Percentiles rank a stretch among this genome's conserved stretches.
phyloP scores from a whole-genome alignment of 1,284 basidiomycete genomes.

The Gomphus bonarii region DNA sequence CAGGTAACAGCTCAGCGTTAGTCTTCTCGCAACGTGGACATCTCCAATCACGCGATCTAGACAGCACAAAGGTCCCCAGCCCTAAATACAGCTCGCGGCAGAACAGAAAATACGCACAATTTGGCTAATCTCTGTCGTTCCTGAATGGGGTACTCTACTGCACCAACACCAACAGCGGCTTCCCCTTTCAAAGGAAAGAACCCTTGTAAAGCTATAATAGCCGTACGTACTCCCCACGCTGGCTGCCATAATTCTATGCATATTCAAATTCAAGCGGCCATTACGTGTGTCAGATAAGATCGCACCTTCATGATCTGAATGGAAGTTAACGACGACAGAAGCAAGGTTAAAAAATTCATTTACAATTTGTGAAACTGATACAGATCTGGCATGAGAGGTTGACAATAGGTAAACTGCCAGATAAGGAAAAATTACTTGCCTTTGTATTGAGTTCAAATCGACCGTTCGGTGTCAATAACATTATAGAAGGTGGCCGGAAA shows the following conservation, averaged over 20 bases:
- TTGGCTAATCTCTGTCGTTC: slow-evolving; percentile 77
- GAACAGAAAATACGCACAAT: slow-evolving; percentile 39
- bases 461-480: slow-evolving; percentile 92
- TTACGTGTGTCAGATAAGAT: background rate
- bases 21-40: slow-evolving; percentile 66
- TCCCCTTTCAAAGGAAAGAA: slow-evolving; percentile 88
- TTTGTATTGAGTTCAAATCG: slow-evolving; percentile 94
- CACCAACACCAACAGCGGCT: slow-evolving; percentile 84
- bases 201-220: slow-evolving; percentile 83
- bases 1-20: slow-evolving; percentile 64
- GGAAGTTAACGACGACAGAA: slow-evolving; percentile 12
- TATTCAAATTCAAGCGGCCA: slow-evolving; percentile 30
- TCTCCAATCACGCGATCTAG: slow-evolving; percentile 71
- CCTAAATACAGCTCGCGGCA: background rate
- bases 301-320: slow-evolving; percentile 8
- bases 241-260: slow-evolving; percentile 93
- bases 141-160: slow-evolving; percentile 68
- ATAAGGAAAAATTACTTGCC: slow-evolving; percentile 37
- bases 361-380: slow-evolving; percentile 86
- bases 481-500: slow-evolving; percentile 87
- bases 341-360: slow-evolving; percentile 19
- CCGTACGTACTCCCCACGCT: slow-evolving; percentile 96
- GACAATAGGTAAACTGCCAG: background rate
- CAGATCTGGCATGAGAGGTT: slow-evolving; percentile 53
- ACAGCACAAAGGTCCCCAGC: slow-evolving; percentile 9